Percentiles rank a stretch among this genome's conserved stretches.
phyloP scores from a whole-genome alignment of 225 moss, liverwort and hornwort species.

The Pseudisothecium myosuroides region DNA sequence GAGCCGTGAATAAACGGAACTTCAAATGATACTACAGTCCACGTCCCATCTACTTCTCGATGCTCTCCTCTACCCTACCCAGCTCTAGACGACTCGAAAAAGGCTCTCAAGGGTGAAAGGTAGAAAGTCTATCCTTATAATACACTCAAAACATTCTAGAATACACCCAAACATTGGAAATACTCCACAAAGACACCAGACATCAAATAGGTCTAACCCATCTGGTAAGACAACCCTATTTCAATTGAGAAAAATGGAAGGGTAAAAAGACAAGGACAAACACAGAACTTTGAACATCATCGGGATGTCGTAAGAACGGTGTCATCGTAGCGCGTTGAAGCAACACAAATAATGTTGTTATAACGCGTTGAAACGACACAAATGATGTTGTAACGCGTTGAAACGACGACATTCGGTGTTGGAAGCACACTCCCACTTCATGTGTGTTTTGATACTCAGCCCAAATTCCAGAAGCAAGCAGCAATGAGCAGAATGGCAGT shows the following conservation, averaged over 20 bases:
- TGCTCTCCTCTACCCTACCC: background rate
- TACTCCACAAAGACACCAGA: background rate
- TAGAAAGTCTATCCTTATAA: background rate
- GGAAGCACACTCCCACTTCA: background rate
- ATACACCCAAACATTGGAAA: background rate
- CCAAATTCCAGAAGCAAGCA: slow-evolving; percentile 26
- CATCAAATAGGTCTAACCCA: background rate
- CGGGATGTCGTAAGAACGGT: background rate
- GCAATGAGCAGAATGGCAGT: slow-evolving; percentile 30
- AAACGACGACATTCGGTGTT: background rate
- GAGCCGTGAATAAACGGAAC: background rate
- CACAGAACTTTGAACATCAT: background rate
- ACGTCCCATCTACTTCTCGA: background rate
- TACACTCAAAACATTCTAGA: background rate
- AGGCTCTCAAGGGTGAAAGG: background rate
- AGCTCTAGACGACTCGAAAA: background rate
- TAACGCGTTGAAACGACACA: background rate
- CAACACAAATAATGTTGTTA: background rate
- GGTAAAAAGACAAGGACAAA: background rate
- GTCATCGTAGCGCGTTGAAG: background rate
- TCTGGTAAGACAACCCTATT: background rate
- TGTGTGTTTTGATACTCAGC: background rate
- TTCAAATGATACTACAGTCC: background rate
- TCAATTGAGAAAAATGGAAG: background rate
- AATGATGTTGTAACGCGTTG: background rate